Percentiles rank a stretch among this genome's conserved stretches.
Conservation (phyloP, 2,329 filamentous ascomycete species). For the Diaporthe sp. region DNA sequence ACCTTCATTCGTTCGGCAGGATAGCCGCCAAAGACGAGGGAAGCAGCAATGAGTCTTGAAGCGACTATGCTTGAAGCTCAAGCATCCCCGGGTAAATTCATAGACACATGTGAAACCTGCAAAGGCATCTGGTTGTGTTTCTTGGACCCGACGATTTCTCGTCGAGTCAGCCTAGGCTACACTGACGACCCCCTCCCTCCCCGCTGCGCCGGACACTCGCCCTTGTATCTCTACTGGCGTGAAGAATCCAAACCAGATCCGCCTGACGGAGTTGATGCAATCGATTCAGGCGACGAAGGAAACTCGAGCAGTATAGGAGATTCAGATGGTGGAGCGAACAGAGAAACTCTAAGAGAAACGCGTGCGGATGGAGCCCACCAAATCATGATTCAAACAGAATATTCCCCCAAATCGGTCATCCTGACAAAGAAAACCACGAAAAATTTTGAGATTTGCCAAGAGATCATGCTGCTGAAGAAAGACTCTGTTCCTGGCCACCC, state of each 20-base stretch:
- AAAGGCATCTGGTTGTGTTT: neutral
- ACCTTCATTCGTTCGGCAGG: neutral
- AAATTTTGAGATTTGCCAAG: too few relatives aligned
- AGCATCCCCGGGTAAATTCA: too few relatives aligned
- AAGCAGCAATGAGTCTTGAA: neutral
- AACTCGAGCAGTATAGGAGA: too few relatives aligned
- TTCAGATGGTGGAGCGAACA: too few relatives aligned
- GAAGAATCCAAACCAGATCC: neutral
- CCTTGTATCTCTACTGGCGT: neutral
- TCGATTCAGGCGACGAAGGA: neutral
- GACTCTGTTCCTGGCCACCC: neutral
- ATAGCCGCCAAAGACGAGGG: neutral
- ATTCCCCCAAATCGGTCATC: too few relatives aligned
- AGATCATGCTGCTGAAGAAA: neutral
- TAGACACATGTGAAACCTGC: neutral
- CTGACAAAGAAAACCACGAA: neutral
- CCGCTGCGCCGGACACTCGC: neutral
- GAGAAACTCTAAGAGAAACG: neutral
- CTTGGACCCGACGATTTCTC: neutral
- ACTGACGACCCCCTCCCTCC: neutral
- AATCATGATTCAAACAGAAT: neutral
- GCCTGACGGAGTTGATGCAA: neutral
- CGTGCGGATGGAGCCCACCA: neutral
- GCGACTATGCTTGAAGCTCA: neutral
- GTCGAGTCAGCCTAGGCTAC: neutral